These are phyloP conservation scores for Claviceps africana DNA, from an alignment of 2,329 filamentous ascomycete genomes.

Conservation along the genomic window DNA sequence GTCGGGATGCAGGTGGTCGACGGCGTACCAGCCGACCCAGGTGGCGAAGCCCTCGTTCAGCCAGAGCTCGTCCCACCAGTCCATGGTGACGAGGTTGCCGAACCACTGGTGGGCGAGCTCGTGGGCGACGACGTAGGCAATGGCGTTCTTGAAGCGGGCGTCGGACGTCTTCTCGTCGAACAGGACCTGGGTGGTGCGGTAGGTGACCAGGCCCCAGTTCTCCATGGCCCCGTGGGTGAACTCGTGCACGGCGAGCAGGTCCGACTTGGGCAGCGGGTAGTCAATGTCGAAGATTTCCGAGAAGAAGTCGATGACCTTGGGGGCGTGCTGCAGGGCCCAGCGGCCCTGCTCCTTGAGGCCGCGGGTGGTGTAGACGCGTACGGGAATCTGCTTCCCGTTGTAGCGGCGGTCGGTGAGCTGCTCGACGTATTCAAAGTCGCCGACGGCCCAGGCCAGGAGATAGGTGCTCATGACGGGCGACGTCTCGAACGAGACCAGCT, in stretches of 20 bases:
- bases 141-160: slow-evolving; percentile 76
- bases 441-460: slow-evolving; percentile 83
- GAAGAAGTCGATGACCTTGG: slow-evolving; percentile 91
- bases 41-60: slow-evolving; percentile 95
- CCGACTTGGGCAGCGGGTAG: slow-evolving; percentile 84
- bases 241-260: slow-evolving; percentile 82
- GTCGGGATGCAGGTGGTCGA: slow-evolving; percentile 84
- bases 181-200: slow-evolving; percentile 87
- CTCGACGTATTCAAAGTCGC: slow-evolving; percentile 95
- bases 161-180: slow-evolving; percentile 90
- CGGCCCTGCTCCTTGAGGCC: slow-evolving; percentile 87
- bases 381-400: slow-evolving; percentile 78
- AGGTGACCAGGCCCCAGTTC: slow-evolving; percentile 94
- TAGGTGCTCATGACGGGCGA: slow-evolving; percentile 88
- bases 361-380: slow-evolving; percentile 88
- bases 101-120: slow-evolving; percentile 97
- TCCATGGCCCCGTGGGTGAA: slow-evolving; percentile 86
- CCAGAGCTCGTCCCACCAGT: slow-evolving; percentile 93
- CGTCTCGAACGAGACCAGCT: slow-evolving; percentile 64
- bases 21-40: slow-evolving; percentile 91
- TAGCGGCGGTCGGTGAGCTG: slow-evolving; percentile 80
- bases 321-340: slow-evolving; percentile 80
- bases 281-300: slow-evolving; percentile 89
- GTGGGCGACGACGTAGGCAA: slow-evolving; percentile 96
- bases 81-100: slow-evolving; percentile 89